Conservation (phyloP, 208 protist genomes). For the Trypanosomatidae sp. region DNA sequence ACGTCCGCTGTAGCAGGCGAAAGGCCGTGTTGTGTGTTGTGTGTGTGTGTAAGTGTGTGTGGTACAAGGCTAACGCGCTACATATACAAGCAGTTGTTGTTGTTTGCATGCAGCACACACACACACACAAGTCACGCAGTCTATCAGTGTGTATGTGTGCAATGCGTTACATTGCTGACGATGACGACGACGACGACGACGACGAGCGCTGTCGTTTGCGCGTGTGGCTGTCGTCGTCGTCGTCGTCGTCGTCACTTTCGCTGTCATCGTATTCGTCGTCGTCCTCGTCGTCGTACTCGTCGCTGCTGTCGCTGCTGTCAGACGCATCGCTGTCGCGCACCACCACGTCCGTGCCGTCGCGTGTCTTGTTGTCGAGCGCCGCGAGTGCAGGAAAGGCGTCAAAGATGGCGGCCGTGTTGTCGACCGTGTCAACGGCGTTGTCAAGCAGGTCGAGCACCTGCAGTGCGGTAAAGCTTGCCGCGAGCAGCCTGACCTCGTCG, state of each 20-base stretch:
- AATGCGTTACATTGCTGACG: too few relatives aligned
- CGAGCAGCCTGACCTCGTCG: constrained; percentile 38
- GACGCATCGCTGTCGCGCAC: constrained; percentile 13
- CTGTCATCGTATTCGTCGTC: constrained; percentile 3
- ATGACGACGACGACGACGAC: too few relatives aligned
- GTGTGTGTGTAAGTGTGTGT: too few relatives aligned
- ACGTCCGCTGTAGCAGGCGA: too few relatives aligned
- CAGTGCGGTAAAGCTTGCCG: constrained; percentile 32
- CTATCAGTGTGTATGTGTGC: background rate
- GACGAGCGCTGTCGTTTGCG: too few relatives aligned
- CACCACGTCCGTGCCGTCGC: constrained; percentile 37
- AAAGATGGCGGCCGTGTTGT: constrained; percentile 28
- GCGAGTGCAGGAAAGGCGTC: constrained; percentile 30
- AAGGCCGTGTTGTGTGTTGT: too few relatives aligned
- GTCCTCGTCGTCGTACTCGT: background rate
- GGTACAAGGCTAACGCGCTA: too few relatives aligned
- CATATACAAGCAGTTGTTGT: too few relatives aligned
- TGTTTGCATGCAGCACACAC: too few relatives aligned
- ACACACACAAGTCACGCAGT: too few relatives aligned
- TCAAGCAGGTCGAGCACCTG: constrained; percentile 50
- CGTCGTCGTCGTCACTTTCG: constrained; percentile 1
- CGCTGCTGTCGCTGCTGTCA: constrained; percentile 4
- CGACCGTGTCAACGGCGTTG: constrained; percentile 35
- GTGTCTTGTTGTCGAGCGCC: constrained; percentile 29
- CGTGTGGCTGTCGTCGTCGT: too few relatives aligned